A percentile compares a stretch with the other conserved stretches of the same genome.
These are phyloP conservation scores for Ogataea paraovalis DNA, from an alignment of 805 yeast species.

Conservation along the genomic window DNA sequence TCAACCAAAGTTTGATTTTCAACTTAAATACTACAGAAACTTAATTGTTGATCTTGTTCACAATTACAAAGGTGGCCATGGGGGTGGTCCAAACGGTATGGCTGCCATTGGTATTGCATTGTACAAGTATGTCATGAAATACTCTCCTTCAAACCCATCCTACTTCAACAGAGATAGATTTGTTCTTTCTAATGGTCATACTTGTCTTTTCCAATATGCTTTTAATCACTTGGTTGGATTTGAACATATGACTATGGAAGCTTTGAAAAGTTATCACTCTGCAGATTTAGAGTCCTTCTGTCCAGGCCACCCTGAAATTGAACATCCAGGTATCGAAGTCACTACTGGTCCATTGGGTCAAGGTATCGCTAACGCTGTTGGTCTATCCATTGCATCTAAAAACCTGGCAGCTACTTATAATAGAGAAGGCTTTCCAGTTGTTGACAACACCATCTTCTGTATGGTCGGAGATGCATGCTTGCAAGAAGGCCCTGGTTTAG, in stretches of 20 bases:
- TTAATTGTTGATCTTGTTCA: slow-evolving; percentile 33
- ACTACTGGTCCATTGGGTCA: slow-evolving; percentile 99
- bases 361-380: slow-evolving; percentile 94
- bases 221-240: slow-evolving; percentile 84
- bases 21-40: slow-evolving; percentile 30
- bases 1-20: slow-evolving; percentile 23
- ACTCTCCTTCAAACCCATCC: slow-evolving; percentile 84
- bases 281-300: slow-evolving; percentile 85
- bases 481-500: slow-evolving; percentile 96
- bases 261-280: slow-evolving; percentile 66
- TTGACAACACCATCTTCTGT: slow-evolving; percentile 70
- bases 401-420: slow-evolving; percentile 90
- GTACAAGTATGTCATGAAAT: slow-evolving; percentile 67
- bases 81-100: slow-evolving; percentile 98
- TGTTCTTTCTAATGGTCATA: slow-evolving; percentile 94
- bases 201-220: slow-evolving; percentile 84
- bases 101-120: slow-evolving; percentile 93
- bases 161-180: slow-evolving; percentile 96
- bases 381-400: slow-evolving; percentile 90
- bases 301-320: slow-evolving; percentile 97
- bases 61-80: slow-evolving; percentile 67
- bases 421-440: slow-evolving; percentile 71
- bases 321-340: slow-evolving; percentile 90
- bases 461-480: slow-evolving; percentile 97
- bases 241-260: slow-evolving; percentile 67